Conservation (phyloP, 805 yeast species). For the Naumovozyma castellii region DNA sequence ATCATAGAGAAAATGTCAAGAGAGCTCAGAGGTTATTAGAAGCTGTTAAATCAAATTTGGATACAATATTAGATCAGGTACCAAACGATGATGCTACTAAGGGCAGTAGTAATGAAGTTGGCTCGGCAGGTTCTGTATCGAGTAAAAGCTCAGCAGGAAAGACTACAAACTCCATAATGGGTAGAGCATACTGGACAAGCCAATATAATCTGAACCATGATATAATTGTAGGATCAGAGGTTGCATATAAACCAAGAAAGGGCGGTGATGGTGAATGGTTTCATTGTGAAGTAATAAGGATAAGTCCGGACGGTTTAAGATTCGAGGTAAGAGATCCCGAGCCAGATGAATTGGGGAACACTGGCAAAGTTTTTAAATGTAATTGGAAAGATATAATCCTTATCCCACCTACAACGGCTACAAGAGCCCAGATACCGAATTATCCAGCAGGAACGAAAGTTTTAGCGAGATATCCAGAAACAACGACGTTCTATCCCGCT, state of each 20-base stretch:
- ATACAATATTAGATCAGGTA: conserved; percentile 31
- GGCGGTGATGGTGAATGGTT: conserved; percentile 81
- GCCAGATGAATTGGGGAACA: conserved; percentile 86
- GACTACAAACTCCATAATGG: conserved; percentile 23
- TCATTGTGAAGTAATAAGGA: conserved; percentile 78
- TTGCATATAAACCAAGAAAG: conserved; percentile 71
- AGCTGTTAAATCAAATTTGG: conserved; percentile 38
- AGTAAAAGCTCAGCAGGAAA: conserved; percentile 11
- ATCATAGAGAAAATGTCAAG: conserved; percentile 50
- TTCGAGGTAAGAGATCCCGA: conserved; percentile 96
- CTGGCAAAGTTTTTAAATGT: conserved; percentile 79
- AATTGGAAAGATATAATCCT: conserved; percentile 69
- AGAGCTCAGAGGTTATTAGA: conserved; percentile 39
- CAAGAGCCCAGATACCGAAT: conserved; percentile 26
- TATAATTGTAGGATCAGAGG: conserved; percentile 61
- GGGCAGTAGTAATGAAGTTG: too few species aligned
- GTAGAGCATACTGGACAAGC: conserved; percentile 42
- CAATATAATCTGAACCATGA: conserved; percentile 53
- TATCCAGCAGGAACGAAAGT: conserved; percentile 76
- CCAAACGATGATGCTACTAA: neutral
- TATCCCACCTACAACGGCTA: conserved; percentile 49
- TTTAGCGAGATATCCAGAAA: conserved; percentile 90
- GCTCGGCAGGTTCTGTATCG: neutral
- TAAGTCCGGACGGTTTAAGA: conserved; percentile 61
- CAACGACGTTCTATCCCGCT: conserved; percentile 94